These are phyloP conservation scores for Hymenoscyphus repandus DNA, from an alignment of 2,329 filamentous ascomycete genomes.

Conservation along the genomic window DNA sequence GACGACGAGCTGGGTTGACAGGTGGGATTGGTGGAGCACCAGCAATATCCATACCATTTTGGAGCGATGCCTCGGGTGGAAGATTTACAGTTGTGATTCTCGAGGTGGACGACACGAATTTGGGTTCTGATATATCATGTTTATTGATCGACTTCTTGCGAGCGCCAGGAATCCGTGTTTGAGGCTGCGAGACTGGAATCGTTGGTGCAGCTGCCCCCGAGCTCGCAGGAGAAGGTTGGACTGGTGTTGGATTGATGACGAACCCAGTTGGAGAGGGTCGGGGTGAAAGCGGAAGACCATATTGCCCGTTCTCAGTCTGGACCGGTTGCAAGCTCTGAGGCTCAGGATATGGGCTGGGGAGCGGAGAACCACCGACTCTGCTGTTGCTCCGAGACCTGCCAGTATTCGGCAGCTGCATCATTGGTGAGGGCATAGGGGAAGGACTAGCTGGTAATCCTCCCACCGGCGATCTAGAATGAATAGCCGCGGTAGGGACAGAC, in stretches of 20 bases:
- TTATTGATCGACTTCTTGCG: constrained; percentile 31
- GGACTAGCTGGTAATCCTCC: constrained; percentile 14
- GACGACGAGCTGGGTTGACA: constrained; percentile 29
- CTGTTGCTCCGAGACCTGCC: constrained; percentile 27
- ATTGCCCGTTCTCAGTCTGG: constrained; percentile 18
- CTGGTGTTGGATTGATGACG: constrained; percentile 27
- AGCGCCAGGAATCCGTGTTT: constrained; percentile 10
- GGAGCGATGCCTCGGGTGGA: constrained; percentile 25
- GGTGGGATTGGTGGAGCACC: constrained; percentile 30
- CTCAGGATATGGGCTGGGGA: constrained; percentile 23
- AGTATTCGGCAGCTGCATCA: constrained; percentile 8
- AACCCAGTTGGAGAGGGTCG: constrained; percentile 29
- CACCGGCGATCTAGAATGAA: constrained; percentile 22
- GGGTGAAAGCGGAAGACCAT: constrained; percentile 24
- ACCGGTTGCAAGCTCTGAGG: constrained; percentile 19
- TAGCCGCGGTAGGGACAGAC: constrained; percentile 19
- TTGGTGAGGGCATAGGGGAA: constrained; percentile 26
- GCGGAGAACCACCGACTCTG: constrained; percentile 13
- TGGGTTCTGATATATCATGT: constrained; percentile 31
- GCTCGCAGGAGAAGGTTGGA: constrained; percentile 18
- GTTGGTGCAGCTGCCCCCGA: constrained; percentile 22
- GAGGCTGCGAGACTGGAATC: constrained; percentile 14
- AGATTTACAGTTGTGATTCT: constrained; percentile 29
- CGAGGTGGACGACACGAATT: constrained; percentile 30
- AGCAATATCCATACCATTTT: constrained; percentile 21